A percentile compares a stretch with the other conserved stretches of the same genome.
phyloP scores from a whole-genome alignment of 164 flowering plant species.

The Berberis thunbergii region DNA sequence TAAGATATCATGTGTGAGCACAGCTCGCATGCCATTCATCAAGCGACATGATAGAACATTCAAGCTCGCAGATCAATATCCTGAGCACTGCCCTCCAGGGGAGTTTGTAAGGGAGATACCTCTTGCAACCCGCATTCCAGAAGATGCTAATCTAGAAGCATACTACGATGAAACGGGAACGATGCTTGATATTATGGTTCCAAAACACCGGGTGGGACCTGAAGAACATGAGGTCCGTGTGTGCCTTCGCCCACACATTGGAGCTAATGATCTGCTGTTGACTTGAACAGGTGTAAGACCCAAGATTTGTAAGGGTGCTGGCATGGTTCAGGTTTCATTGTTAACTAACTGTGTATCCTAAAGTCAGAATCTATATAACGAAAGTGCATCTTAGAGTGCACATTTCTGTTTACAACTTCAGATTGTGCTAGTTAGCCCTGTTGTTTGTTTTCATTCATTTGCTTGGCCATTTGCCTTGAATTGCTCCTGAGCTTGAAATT shows the following conservation, averaged over 20 bases:
- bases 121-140: slow-evolving; percentile 75
- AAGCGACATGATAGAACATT: slow-evolving; percentile 76
- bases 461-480: slow-evolving; percentile 11
- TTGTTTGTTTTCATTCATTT: slow-evolving; percentile 9
- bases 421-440: slow-evolving; percentile 7
- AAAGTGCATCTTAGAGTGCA: slow-evolving; percentile 15
- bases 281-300: slow-evolving; percentile 4
- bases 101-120: slow-evolving; percentile 81
- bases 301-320: slow-evolving; percentile 19
- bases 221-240: slow-evolving; percentile 95
- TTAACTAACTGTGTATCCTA: slow-evolving; percentile 32
- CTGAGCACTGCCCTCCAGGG: slow-evolving; percentile 94
- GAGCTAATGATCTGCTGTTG: slow-evolving; percentile 47
- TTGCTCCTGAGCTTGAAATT: slow-evolving; percentile 8
- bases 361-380: slow-evolving; percentile 20
- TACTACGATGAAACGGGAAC: slow-evolving; percentile 68
- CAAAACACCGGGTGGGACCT: slow-evolving; percentile 72
- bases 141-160: slow-evolving; percentile 86
- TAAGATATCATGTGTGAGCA: slow-evolving; percentile 70
- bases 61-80: slow-evolving; percentile 71
- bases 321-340: slow-evolving; percentile 23
- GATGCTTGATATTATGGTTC: slow-evolving; percentile 81
- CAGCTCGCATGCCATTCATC: slow-evolving; percentile 56
- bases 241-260: slow-evolving; percentile 71
- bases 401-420: slow-evolving; percentile 10